These are phyloP conservation scores for Populus hybrid DNA, from an alignment of 441 rosid species.

Conservation along the genomic window DNA sequence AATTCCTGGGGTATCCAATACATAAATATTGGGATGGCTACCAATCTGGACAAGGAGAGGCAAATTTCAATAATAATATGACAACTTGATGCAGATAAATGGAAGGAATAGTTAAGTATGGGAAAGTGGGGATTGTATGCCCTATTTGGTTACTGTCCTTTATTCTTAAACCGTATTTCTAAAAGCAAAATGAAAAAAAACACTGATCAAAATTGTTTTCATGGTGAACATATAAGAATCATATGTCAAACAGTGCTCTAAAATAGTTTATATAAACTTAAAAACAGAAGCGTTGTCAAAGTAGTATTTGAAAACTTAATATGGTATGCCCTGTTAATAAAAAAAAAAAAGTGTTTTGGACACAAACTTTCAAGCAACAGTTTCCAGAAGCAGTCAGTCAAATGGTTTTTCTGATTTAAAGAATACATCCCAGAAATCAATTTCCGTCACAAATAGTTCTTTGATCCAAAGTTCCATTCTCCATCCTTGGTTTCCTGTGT, in stretches of 20 bases:
- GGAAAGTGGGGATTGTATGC: not conserved
- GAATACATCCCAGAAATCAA: not conserved
- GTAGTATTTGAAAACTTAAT: not conserved
- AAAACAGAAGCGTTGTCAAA: not conserved
- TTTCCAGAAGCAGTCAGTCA: not conserved
- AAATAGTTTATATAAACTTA: not conserved
- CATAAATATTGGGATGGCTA: conserved; percentile 69
- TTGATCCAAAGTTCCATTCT: not conserved
- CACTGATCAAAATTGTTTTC: not conserved
- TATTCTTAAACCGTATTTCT: not conserved
- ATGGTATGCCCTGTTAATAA: not conserved
- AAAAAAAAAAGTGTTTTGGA: not conserved
- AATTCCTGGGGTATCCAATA: conserved; percentile 79
- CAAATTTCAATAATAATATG: not conserved
- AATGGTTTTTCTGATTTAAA: not conserved
- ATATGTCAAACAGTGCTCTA: not conserved
- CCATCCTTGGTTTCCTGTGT: not conserved
- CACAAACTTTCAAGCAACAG: not conserved
- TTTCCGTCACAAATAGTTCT: not conserved
- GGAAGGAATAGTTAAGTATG: not conserved
- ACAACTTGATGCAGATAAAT: not conserved
- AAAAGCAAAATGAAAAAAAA: not conserved
- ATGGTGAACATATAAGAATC: not conserved
- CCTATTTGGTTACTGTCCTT: not conserved
- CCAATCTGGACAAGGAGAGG: conserved; percentile 45